A percentile compares a stretch with the other conserved stretches of the same genome.
Conservation (phyloP, 2,329 filamentous ascomycete genomes). For the Ophiostoma sp. region DNA sequence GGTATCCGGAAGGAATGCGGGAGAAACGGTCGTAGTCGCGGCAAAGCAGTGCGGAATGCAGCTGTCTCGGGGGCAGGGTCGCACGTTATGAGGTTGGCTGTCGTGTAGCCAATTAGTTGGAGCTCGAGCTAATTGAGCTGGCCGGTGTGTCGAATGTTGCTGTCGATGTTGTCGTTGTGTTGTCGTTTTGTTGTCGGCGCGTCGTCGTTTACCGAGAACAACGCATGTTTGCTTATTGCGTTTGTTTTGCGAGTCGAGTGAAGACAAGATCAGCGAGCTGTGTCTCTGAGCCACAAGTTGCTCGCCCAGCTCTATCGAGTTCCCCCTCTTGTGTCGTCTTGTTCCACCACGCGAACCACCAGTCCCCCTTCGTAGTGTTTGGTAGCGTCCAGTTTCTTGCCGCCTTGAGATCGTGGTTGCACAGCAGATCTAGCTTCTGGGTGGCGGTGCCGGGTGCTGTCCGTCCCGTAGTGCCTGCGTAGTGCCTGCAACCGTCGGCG, state of each 20-base stretch:
- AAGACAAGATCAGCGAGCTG: constrained; percentile 10
- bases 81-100: background rate
- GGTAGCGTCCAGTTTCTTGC: background rate
- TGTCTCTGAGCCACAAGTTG: background rate
- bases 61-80: background rate
- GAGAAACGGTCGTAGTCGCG: background rate
- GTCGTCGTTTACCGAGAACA: constrained; percentile 5
- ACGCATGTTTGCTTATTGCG: constrained; percentile 4
- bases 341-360: constrained; percentile 4
- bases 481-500: background rate
- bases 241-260: constrained; percentile 1
- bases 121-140: background rate
- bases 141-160: background rate
- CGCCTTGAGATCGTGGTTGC: background rate
- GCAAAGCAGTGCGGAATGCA: background rate
- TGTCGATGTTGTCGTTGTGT: background rate
- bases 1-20: background rate
- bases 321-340: background rate
- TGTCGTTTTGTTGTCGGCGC: background rate
- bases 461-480: background rate
- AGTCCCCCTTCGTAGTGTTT: background rate
- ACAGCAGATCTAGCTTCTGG: background rate
- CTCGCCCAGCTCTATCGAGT: background rate
- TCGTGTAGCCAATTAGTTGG: background rate
- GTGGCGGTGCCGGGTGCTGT: background rate